phyloP scores from a whole-genome alignment of 1,139 yeast species.

The Nematodospora anomalae region DNA sequence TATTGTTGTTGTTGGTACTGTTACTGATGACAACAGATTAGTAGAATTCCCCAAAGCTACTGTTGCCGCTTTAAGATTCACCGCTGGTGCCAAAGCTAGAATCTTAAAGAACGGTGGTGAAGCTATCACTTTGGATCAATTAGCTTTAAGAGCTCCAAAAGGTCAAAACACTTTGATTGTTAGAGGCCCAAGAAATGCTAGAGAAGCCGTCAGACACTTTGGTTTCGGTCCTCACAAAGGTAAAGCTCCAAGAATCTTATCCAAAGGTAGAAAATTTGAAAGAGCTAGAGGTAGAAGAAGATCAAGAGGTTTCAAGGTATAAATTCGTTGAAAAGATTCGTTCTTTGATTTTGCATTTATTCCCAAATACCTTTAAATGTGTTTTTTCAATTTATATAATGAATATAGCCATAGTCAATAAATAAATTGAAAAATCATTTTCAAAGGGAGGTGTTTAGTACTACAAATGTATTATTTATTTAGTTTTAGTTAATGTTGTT shows the following conservation, averaged over 20 bases:
- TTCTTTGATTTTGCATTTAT: slow-evolving; percentile 5
- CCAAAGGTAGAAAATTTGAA: slow-evolving; percentile 99
- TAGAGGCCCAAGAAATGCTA: slow-evolving; percentile 98
- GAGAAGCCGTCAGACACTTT: slow-evolving; percentile 99
- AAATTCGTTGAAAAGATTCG: slow-evolving; percentile 40
- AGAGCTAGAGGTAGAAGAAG: slow-evolving; percentile 99
- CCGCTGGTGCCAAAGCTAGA: slow-evolving; percentile 98
- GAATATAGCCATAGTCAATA: slow-evolving; percentile 5
- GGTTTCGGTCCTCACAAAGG: slow-evolving; percentile 99
- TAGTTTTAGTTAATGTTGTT: too few relatives aligned
- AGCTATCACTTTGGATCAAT: slow-evolving; percentile 98
- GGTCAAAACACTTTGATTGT: slow-evolving; percentile 97
- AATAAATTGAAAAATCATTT: background rate
- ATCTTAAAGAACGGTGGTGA: slow-evolving; percentile 99
- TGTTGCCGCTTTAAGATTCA: slow-evolving; percentile 98
- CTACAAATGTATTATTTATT: too few relatives aligned
- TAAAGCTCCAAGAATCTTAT: slow-evolving; percentile 98
- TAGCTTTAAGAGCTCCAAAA: slow-evolving; percentile 98
- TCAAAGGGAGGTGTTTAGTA: background rate
- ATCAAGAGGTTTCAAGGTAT: slow-evolving; percentile 99
- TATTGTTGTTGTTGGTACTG: slow-evolving; percentile 98
- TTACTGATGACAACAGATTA: slow-evolving; percentile 96
- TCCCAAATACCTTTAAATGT: slow-evolving; percentile 14
- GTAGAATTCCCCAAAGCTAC: slow-evolving; percentile 94
- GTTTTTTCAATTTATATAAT: slow-evolving; percentile 19